Conservation (phyloP, 2,329 filamentous ascomycete species). For the Pseudopyricularia cyperi region DNA sequence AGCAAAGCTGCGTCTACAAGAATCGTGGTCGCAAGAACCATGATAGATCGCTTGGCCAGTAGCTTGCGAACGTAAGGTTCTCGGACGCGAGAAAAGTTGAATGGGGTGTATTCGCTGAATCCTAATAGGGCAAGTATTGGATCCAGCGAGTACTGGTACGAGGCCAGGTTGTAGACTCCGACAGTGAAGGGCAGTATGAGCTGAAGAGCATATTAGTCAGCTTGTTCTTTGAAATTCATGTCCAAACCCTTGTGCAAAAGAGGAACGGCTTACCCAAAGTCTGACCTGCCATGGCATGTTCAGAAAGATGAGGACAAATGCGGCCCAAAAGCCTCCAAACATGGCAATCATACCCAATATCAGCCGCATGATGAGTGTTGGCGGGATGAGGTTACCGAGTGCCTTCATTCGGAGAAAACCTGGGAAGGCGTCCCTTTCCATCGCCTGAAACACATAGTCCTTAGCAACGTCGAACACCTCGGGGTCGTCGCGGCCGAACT, state of each 20-base stretch:
- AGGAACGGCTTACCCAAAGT: constrained; percentile 59
- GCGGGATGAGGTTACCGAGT: constrained; percentile 85
- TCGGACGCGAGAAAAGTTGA: constrained; percentile 76
- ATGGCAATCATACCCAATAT: constrained; percentile 76
- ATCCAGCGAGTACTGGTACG: constrained; percentile 92
- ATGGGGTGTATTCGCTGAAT: constrained; percentile 91
- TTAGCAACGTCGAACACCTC: constrained; percentile 96
- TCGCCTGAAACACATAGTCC: constrained; percentile 98
- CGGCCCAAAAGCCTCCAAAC: constrained; percentile 89
- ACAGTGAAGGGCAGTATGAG: constrained; percentile 81
- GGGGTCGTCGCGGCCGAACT: constrained; percentile 83
- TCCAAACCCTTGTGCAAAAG: background rate
- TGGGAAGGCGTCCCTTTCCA: constrained; percentile 98
- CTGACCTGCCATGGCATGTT: constrained; percentile 60
- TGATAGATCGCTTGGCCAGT: constrained; percentile 68
- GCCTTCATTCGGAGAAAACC: constrained; percentile 93
- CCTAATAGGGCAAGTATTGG: constrained; percentile 81
- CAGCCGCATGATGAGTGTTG: constrained; percentile 74
- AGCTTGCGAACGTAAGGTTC: constrained; percentile 86
- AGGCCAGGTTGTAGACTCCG: constrained; percentile 76
- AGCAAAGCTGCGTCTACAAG: constrained; percentile 72
- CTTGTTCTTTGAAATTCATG: background rate
- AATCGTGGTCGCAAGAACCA: constrained; percentile 64
- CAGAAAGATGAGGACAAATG: constrained; percentile 86
- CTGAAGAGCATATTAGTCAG: constrained; percentile 13